phyloP scores from a whole-genome alignment of 371 early-diverging fungal genomes.

The Mycotypha africana region DNA sequence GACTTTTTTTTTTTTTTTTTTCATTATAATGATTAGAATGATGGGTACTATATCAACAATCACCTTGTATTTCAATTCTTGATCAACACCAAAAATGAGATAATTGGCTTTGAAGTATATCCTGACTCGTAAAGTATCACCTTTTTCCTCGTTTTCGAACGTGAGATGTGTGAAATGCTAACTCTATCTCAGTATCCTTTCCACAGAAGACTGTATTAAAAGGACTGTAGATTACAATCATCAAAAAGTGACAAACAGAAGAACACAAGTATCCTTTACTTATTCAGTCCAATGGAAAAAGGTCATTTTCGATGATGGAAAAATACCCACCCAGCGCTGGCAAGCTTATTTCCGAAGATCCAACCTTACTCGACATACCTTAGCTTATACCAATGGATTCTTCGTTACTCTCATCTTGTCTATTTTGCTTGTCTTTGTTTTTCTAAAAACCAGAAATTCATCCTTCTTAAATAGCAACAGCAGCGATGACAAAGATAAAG shows the following conservation, averaged over 20 bases:
- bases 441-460: no score
- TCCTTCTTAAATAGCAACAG: no score
- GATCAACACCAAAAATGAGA: slow-evolving; percentile 15
- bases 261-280: slow-evolving; percentile 25
- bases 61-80: slow-evolving; percentile 40
- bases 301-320: no score
- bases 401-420: no score
- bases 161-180: no score
- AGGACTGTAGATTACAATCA: slow-evolving; percentile 29
- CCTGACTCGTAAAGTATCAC: slow-evolving; percentile 35
- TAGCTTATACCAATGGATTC: no score
- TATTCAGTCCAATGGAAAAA: slow-evolving; percentile 46
- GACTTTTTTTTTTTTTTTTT: background rate
- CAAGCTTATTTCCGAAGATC: no score
- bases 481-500: slow-evolving; percentile 4
- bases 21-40: slow-evolving; percentile 1
- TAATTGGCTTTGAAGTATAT: slow-evolving; percentile 43
- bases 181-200: no score
- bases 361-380: no score
- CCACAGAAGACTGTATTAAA: slow-evolving; percentile 31
- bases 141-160: no score
- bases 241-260: slow-evolving; percentile 29
- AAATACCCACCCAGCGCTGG: no score
- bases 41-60: slow-evolving; percentile 29
- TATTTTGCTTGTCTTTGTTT: no score